Evolutionary conservation across 768 basidiomycete genomes (phyloP).

Genomic region (Suillus plorans): DNA sequence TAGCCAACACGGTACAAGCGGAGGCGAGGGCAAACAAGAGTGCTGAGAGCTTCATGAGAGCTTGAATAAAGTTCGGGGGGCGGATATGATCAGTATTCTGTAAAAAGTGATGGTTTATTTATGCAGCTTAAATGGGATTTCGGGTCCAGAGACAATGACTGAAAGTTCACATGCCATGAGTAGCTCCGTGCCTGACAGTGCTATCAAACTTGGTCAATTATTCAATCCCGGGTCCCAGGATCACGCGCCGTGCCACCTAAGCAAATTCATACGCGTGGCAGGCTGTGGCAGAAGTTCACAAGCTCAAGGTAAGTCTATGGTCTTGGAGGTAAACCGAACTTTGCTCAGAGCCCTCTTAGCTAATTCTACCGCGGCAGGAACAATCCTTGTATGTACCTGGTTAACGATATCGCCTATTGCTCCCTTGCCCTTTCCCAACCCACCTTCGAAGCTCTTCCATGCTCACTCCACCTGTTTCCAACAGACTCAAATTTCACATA

Average conservation of each 20-base stretch:
- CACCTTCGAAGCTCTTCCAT: neutral
- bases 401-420: neutral
- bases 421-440: neutral
- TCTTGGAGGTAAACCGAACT: neutral
- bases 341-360: too few species aligned
- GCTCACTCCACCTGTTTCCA: neutral
- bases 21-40: conserved; percentile 6
- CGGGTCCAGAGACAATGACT: neutral
- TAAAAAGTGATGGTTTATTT: neutral
- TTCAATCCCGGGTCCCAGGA: neutral
- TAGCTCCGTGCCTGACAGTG: conserved; percentile 9
- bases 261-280: neutral
- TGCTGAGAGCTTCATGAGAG: conserved; percentile 7
- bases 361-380: conserved; percentile 1
- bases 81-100: neutral
- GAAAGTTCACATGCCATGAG: conserved; percentile 9
- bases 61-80: neutral
- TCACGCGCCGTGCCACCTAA: neutral
- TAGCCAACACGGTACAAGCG: neutral
- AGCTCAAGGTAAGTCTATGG: neutral
- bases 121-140: conserved; percentile 2
- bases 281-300: neutral
- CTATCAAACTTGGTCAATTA: neutral
- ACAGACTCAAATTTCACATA: neutral
- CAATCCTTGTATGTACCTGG: neutral